These are phyloP conservation scores for Neopestalotiopsis sp. DNA, from an alignment of 2,329 filamentous ascomycete genomes.

Conservation along the genomic window DNA sequence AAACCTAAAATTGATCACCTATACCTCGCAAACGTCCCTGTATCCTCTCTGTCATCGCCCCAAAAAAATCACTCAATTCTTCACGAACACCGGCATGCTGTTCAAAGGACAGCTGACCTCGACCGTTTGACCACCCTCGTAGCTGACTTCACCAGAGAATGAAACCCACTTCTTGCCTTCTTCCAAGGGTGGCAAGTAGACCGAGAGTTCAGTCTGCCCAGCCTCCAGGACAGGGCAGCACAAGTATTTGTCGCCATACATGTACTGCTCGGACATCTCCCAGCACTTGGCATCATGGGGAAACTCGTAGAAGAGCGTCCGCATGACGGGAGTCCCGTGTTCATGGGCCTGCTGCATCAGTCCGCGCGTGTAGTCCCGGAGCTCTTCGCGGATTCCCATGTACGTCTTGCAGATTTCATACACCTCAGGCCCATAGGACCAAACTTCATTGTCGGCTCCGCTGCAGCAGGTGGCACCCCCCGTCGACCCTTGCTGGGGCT, in stretches of 20 bases:
- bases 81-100: slow-evolving; percentile 24
- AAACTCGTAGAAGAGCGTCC: slow-evolving; percentile 69
- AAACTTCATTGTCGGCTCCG: slow-evolving; percentile 67
- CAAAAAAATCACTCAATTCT: not conserved
- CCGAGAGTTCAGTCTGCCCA: slow-evolving; percentile 35
- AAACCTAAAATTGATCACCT: not conserved
- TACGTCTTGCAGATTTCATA: slow-evolving; percentile 66
- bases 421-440: slow-evolving; percentile 67
- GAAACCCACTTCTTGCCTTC: slow-evolving; percentile 27
- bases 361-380: slow-evolving; percentile 61
- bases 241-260: slow-evolving; percentile 66
- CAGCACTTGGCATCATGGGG: slow-evolving; percentile 58
- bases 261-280: slow-evolving; percentile 65
- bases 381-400: slow-evolving; percentile 59
- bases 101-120: slow-evolving; percentile 24
- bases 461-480: slow-evolving; percentile 48
- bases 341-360: slow-evolving; percentile 66
- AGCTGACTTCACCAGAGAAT: not conserved
- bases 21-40: not conserved
- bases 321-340: slow-evolving; percentile 64
- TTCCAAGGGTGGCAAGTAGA: slow-evolving; percentile 54
- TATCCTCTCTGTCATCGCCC: not conserved
- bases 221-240: slow-evolving; percentile 60
- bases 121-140: slow-evolving; percentile 22
- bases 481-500: slow-evolving; percentile 37